Evolutionary conservation across 495 filamentous ascomycete species (phyloP).

Genomic region (Xylaria palmicola): DNA sequence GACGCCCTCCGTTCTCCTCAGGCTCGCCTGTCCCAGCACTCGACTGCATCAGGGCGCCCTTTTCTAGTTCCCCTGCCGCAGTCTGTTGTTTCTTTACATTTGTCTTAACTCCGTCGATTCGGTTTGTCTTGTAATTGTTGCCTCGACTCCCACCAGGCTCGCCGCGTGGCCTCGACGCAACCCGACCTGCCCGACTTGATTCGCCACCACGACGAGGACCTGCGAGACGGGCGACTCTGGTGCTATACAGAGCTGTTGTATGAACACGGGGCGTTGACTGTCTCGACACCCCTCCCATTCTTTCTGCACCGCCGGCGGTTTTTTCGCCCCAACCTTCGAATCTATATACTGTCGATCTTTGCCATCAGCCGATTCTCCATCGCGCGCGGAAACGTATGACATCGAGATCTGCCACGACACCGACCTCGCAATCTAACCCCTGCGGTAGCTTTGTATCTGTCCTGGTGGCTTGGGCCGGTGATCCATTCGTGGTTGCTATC

Average conservation of each 20-base stretch:
- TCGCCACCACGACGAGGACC: not conserved
- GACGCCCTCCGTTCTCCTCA: constrained; percentile 1
- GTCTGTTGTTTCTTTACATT: constrained; percentile 22
- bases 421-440: constrained; percentile 27
- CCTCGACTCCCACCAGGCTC: constrained; percentile 15
- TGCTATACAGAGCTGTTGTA: constrained; percentile 1
- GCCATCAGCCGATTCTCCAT: constrained; percentile 12
- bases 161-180: constrained; percentile 7
- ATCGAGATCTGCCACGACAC: constrained; percentile 31
- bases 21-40: constrained; percentile 15
- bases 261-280: constrained; percentile 27
- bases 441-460: constrained; percentile 20
- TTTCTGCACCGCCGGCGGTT: constrained; percentile 37
- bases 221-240: not conserved
- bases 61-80: constrained; percentile 14
- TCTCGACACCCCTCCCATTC: constrained; percentile 24
- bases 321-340: constrained; percentile 30
- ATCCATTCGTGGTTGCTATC: constrained; percentile 7
- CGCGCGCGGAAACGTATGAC: constrained; percentile 26
- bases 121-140: constrained; percentile 12
- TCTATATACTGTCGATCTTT: no score
- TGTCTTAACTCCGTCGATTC: constrained; percentile 14
- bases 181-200: constrained; percentile 14
- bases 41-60: constrained; percentile 17
- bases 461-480: constrained; percentile 11